Base-by-base conservation (phyloP, 805 yeast genomes). In the Debaryomyces tyrocola region DNA sequence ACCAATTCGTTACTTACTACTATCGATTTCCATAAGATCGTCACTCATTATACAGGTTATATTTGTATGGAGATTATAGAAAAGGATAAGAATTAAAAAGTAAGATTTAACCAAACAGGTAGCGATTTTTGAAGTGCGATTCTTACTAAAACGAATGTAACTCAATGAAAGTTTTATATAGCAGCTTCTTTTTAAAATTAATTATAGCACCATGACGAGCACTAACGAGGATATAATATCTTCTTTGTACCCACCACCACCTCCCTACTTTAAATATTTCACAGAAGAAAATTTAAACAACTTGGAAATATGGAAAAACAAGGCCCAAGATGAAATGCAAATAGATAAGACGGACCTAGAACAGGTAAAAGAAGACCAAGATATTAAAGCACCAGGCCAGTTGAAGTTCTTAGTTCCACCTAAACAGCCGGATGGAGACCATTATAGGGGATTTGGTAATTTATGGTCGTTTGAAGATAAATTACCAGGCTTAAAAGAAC, bases 161-260 rank as follows among this genome's bases (percentile, higher is more conserved):
- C 10, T 11, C 10, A 6, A 17, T 35, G 27, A 9, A 24, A 24
- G 5, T 24, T 24, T 24, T 24, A 24, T 24, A 24, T 24, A 24
- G 10, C 27, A 3, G 27, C 27, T 9, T 24, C 27, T 24, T 24
- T 2, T 24, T 24, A 14, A 17, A 29, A 12, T 29, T 8, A 15
- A 20, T 20, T 8, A 33, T 18, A 18, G 35, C 9, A 35, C 12
- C 29, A 48, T 48, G 51, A 14, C 45, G 7, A 37, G 20, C 10
- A 43, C 37, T 35, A 47, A 29, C 28, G 73, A 64, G 37, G 74
- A 73, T 42, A 55, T 72, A 45, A 72, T 73, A 45, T 60, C 96
- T 12, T 82, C 96, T 6, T 74, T 92, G 36, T 94, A 88, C 55
- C 99, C 99, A 2, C 95, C 96, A 1, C 98, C 99, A 2, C 99